Evolutionary conservation across 2,329 filamentous ascomycete species (phyloP), one percentile per base, ranked within the genome.

Genomic region (Leptographium wingfieldii): DNA sequence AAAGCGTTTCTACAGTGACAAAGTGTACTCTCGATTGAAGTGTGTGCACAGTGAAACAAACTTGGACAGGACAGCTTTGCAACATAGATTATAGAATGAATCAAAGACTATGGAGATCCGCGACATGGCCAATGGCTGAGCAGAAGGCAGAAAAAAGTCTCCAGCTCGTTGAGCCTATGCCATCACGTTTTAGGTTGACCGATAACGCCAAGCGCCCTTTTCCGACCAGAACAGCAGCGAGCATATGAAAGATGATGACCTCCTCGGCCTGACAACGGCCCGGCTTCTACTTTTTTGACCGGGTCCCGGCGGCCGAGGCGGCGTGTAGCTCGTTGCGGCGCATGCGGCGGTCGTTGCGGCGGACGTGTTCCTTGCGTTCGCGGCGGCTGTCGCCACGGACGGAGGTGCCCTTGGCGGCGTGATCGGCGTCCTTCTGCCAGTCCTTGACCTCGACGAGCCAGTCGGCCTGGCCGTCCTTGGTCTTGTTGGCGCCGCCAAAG

Each of bases 361-460:
- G 84, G 67, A 88, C 81, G 65, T 78, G 80, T 73, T 92, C 90
- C 68, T 82, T 80, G 59, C 82, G 80, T 72, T 78, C 85, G 69
- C 75, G 80, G 71, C 83, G 80, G 65, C 83, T 82, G 69, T 81
- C 86, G 61, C 81, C 83, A 59, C 77, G 76, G 62, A 83, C 76
- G 63, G 77, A 82, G 64, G 81, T 82, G 7, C 82, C 84, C 65
- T 85, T 80, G 52, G 35, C 55, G 73, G 87, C 82, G 56, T 74
- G 74, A 69, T 78, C 76, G 48, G 76, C 79, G 74, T 89, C 86
- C 70, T 83, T 84, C 71, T 86, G 83, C 72, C 87, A 83, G 69
- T 96, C 87, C 56, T 63, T 63, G 59, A 99, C 86, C 81, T 97
- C 94, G 61, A 96, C 90, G 66, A 96, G 77, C 88, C 92, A 95